Conservation (phyloP, 1,139 yeast species). For the Scheffersomyces segobiensis region DNA sequence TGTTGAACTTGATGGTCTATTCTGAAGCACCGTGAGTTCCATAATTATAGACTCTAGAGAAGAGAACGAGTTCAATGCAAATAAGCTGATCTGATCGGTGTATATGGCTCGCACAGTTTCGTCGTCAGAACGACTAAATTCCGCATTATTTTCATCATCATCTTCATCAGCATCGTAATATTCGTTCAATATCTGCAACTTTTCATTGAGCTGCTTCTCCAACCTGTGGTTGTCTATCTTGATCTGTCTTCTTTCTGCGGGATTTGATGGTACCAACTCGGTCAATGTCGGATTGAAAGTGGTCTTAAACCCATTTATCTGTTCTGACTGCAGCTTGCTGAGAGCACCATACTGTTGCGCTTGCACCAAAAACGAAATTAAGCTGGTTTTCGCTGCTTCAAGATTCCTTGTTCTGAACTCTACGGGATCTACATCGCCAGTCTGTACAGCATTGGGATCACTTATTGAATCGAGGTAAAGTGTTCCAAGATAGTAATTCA, state of each 20-base stretch:
- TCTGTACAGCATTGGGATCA: slow-evolving; percentile 5
- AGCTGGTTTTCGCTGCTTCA: slow-evolving; percentile 38
- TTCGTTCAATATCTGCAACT: slow-evolving; percentile 39
- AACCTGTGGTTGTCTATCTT: slow-evolving; percentile 69
- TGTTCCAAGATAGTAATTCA: slow-evolving; percentile 53
- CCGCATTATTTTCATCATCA: slow-evolving; percentile 28
- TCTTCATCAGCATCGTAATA: slow-evolving; percentile 18
- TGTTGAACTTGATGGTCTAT: slow-evolving; percentile 24
- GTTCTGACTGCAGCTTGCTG: slow-evolving; percentile 35
- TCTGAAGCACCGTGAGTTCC: slow-evolving; percentile 58
- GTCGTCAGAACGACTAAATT: slow-evolving; percentile 50
- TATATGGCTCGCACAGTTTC: slow-evolving; percentile 57
- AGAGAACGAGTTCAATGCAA: slow-evolving; percentile 53
- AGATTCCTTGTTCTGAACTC: slow-evolving; percentile 40
- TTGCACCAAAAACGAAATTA: slow-evolving; percentile 45
- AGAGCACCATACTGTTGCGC: slow-evolving; percentile 46
- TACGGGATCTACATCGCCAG: slow-evolving; percentile 14
- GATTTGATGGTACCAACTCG: slow-evolving; percentile 35
- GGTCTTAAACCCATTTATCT: slow-evolving; percentile 40
- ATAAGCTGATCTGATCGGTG: slow-evolving; percentile 53
- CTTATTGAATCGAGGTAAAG: slow-evolving; percentile 14
- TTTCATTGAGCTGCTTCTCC: slow-evolving; percentile 54
- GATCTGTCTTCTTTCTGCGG: slow-evolving; percentile 61
- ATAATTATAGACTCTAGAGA: slow-evolving; percentile 53
- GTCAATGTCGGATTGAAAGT: slow-evolving; percentile 43